Conservation (phyloP, 2,329 filamentous ascomycete species). For the Niveomyces coronatus region DNA sequence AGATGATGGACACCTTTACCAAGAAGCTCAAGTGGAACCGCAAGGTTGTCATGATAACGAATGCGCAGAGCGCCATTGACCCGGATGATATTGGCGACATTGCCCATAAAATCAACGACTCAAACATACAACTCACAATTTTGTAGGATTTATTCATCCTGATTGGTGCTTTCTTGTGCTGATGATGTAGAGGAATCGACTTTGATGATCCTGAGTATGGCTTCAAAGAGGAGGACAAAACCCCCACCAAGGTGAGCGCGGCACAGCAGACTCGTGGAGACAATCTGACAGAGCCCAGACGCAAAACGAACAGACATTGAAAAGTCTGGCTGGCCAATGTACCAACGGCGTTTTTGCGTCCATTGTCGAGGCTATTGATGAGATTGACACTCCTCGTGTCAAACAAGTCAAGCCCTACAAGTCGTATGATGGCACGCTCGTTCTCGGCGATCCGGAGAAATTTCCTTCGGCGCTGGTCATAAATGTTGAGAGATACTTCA, state of each 20-base stretch:
- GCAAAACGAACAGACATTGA: conserved; percentile 62
- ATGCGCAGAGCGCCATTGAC: conserved; percentile 65
- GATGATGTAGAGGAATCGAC: conserved; percentile 61
- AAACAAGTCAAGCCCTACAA: conserved; percentile 68
- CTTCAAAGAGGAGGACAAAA: conserved; percentile 85
- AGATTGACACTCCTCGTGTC: conserved; percentile 65
- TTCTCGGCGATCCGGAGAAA: conserved; percentile 64
- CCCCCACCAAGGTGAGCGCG: conserved; percentile 48
- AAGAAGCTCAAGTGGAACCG: conserved; percentile 74
- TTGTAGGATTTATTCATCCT: conserved; percentile 45
- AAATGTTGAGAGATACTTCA: conserved; percentile 82
- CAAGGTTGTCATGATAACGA: conserved; percentile 76
- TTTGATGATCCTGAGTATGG: conserved; percentile 88
- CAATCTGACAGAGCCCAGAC: conserved; percentile 17
- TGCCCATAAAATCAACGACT: conserved; percentile 60
- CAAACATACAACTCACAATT: conserved; percentile 67
- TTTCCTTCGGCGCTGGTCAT: conserved; percentile 71
- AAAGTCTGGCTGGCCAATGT: conserved; percentile 55
- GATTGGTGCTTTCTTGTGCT: conserved; percentile 9
- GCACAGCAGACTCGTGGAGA: not conserved
- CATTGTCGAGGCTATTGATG: conserved; percentile 71
- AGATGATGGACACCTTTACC: conserved; percentile 73
- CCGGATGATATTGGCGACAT: conserved; percentile 62
- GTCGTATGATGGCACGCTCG: conserved; percentile 69
- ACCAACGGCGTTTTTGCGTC: conserved; percentile 66